phyloP scores from a whole-genome alignment of 345 rosid species.

The Citrus trifoliata region DNA sequence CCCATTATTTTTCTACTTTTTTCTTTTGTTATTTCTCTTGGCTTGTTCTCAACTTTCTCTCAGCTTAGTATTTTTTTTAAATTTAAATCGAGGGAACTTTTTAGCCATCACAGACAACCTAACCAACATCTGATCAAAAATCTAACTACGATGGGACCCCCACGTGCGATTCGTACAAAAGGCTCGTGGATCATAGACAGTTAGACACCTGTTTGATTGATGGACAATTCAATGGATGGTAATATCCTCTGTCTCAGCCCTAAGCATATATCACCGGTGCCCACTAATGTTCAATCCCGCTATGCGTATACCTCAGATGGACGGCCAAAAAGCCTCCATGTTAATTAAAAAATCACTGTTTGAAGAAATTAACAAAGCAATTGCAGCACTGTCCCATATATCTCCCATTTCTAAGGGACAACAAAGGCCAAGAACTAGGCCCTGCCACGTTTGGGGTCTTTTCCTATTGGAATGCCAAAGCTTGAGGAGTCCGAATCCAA shows the following conservation, averaged over 20 bases:
- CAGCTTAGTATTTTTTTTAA: too few relatives aligned
- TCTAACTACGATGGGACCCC: background rate
- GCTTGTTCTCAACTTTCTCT: too few relatives aligned
- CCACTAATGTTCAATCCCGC: background rate
- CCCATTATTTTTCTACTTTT: too few relatives aligned
- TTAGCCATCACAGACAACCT: background rate
- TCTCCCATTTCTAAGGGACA: background rate
- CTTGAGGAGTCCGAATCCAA: too few relatives aligned
- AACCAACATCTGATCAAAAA: background rate
- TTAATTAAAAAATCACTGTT: background rate
- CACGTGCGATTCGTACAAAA: background rate
- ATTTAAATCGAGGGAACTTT: too few relatives aligned
- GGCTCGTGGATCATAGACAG: background rate
- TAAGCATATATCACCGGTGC: too few relatives aligned
- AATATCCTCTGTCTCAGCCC: too few relatives aligned
- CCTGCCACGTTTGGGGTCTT: background rate
- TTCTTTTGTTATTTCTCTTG: too few relatives aligned
- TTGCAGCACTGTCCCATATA: background rate
- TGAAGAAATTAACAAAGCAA: background rate
- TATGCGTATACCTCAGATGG: background rate
- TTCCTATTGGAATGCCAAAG: too few relatives aligned
- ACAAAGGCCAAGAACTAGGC: background rate
- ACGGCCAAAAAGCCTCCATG: background rate
- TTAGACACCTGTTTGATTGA: too few relatives aligned
- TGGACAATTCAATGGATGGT: too few relatives aligned